phyloP scores from a whole-genome alignment of 139 green algal genomes.

The Chlorella sp. region DNA sequence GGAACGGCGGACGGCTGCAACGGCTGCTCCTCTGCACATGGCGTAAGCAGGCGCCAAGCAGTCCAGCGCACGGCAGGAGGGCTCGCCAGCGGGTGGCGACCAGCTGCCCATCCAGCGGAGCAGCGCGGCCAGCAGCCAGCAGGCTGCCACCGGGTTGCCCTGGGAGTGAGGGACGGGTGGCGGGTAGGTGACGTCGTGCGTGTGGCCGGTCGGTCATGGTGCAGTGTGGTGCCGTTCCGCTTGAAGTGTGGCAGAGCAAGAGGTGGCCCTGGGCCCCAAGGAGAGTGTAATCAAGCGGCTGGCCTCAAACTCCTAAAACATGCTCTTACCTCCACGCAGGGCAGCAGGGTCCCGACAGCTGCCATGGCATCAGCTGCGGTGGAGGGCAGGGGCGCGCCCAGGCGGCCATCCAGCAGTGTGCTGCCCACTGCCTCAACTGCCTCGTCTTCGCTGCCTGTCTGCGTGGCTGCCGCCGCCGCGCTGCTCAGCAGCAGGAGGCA shows the following conservation, averaged over 20 bases:
- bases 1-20: not conserved
- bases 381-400: not conserved
- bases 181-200: no score
- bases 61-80: not conserved
- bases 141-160: not conserved
- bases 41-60: slow-evolving; percentile 3
- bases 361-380: not conserved
- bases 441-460: not conserved
- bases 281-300: not conserved
- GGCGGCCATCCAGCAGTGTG: not conserved
- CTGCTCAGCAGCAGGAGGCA: slow-evolving; percentile 23
- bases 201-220: no score
- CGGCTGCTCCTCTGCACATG: not conserved
- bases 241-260: no score
- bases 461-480: not conserved
- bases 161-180: not conserved
- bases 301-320: not conserved
- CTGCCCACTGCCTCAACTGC: not conserved
- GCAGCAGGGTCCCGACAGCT: not conserved
- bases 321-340: slow-evolving; percentile 14
- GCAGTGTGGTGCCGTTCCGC: no score
- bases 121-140: slow-evolving; percentile 40
- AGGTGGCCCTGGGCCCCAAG: no score
- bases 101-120: slow-evolving; percentile 16
- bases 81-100: not conserved